Percentiles rank a stretch among this genome's conserved stretches.
phyloP scores from a whole-genome alignment of 2,329 filamentous ascomycete species.

The Xylaria sp. region DNA sequence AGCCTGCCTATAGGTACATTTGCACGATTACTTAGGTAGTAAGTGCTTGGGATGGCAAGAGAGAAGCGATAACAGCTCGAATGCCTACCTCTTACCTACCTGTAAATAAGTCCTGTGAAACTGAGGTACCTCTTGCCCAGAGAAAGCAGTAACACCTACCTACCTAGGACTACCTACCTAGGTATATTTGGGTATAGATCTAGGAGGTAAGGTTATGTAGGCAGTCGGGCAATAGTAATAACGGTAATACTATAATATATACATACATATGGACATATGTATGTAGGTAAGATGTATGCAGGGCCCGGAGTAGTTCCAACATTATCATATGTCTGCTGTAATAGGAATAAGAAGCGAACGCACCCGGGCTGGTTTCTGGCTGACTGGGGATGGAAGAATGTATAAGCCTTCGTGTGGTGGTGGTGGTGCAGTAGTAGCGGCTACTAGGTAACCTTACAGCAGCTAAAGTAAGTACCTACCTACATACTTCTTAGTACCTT shows the following conservation, averaged over 20 bases:
- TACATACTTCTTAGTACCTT: no score
- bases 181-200: no score
- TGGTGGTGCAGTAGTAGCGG: background rate
- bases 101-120: background rate
- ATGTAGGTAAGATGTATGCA: conserved; percentile 2
- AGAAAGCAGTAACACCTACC: background rate
- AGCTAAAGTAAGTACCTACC: no score
- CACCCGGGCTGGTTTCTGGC: background rate
- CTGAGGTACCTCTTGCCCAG: background rate
- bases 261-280: conserved; percentile 1
- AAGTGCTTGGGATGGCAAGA: background rate
- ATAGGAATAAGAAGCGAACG: conserved; percentile 23
- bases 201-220: no score
- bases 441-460: background rate
- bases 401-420: background rate
- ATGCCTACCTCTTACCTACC: background rate
- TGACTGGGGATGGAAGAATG: background rate
- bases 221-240: background rate
- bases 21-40: background rate
- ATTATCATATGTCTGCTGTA: background rate
- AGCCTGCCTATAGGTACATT: conserved; percentile 5
- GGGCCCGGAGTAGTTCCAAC: conserved; percentile 2
- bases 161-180: no score
- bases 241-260: background rate
- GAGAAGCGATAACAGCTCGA: background rate